Conservation (phyloP, 495 filamentous ascomycete species). For the Beverwykella pulmonaria region DNA sequence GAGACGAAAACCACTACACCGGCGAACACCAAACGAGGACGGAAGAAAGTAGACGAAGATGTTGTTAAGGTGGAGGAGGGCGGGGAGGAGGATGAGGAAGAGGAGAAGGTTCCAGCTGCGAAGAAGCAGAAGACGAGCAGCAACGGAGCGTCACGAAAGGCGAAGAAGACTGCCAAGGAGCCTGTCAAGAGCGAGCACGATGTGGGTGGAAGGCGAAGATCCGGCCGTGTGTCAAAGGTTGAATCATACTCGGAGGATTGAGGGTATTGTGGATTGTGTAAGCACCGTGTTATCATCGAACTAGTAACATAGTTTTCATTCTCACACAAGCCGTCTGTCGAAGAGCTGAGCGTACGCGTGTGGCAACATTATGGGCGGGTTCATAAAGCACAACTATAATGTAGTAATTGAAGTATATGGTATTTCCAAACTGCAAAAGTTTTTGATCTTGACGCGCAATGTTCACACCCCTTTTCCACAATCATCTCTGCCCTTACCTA, state of each 20-base stretch:
- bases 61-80: slow-evolving; percentile 1
- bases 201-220: slow-evolving; percentile 16
- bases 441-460: no score
- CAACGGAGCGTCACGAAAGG: slow-evolving; percentile 2
- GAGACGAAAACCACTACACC: slow-evolving; percentile 21
- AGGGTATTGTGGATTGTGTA: no score
- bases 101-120: slow-evolving; percentile 1
- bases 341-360: no score
- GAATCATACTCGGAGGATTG: not conserved
- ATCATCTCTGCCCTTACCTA: no score
- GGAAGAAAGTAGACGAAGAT: slow-evolving; percentile 14
- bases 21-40: slow-evolving; percentile 24
- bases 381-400: no score
- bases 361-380: no score
- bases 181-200: slow-evolving; percentile 1
- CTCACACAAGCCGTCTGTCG: no score
- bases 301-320: no score
- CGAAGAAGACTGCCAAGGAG: not conserved
- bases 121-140: slow-evolving; percentile 21
- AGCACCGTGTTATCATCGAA: no score
- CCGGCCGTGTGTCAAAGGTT: slow-evolving; percentile 17
- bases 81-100: slow-evolving; percentile 10
- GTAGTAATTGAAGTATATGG: no score
- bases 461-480: no score
- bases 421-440: no score